A percentile compares a stretch with the other conserved stretches of the same genome.
Conservation (phyloP, 768 basidiomycete genomes). For the Podaxis sp. region DNA sequence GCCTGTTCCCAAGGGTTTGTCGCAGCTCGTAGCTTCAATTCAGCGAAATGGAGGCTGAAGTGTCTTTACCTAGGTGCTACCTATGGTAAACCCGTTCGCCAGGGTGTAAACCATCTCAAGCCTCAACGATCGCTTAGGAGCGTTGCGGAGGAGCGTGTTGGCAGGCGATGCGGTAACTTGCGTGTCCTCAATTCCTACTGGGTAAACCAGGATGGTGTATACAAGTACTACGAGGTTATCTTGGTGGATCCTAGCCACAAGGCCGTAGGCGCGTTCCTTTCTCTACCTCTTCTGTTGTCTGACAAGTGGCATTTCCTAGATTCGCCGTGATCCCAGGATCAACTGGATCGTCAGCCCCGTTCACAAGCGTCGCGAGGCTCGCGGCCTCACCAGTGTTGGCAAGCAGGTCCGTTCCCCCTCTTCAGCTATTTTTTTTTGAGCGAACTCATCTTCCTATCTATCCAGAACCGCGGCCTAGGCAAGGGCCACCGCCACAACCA, state of each 20-base stretch:
- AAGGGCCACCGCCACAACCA: slow-evolving; percentile 96
- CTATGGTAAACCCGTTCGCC: slow-evolving; percentile 98
- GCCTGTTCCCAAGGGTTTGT: slow-evolving; percentile 92
- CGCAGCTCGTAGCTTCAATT: slow-evolving; percentile 19
- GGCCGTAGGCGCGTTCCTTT: slow-evolving; percentile 59
- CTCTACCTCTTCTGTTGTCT: not conserved
- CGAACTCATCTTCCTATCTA: slow-evolving; percentile 7
- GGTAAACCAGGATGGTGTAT: slow-evolving; percentile 98
- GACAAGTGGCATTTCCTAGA: slow-evolving; percentile 36
- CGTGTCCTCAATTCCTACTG: slow-evolving; percentile 98
- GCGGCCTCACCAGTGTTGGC: slow-evolving; percentile 95
- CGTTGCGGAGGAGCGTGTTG: slow-evolving; percentile 97
- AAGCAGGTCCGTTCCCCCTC: slow-evolving; percentile 69
- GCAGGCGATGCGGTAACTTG: slow-evolving; percentile 92
- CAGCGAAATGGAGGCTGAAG: not conserved
- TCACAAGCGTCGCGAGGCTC: slow-evolving; percentile 97
- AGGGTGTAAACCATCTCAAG: slow-evolving; percentile 99
- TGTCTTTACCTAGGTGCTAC: slow-evolving; percentile 72
- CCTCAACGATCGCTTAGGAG: slow-evolving; percentile 91
- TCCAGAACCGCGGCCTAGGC: slow-evolving; percentile 92
- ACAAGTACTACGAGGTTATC: slow-evolving; percentile 99
- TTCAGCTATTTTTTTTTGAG: slow-evolving; percentile 5
- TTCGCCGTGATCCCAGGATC: slow-evolving; percentile 95
- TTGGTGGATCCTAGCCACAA: slow-evolving; percentile 95
- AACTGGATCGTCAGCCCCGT: slow-evolving; percentile 99